Percentiles rank a stretch among this genome's conserved stretches.
phyloP scores from a whole-genome alignment of 2,329 filamentous ascomycete genomes.

The Penicillium sp. region DNA sequence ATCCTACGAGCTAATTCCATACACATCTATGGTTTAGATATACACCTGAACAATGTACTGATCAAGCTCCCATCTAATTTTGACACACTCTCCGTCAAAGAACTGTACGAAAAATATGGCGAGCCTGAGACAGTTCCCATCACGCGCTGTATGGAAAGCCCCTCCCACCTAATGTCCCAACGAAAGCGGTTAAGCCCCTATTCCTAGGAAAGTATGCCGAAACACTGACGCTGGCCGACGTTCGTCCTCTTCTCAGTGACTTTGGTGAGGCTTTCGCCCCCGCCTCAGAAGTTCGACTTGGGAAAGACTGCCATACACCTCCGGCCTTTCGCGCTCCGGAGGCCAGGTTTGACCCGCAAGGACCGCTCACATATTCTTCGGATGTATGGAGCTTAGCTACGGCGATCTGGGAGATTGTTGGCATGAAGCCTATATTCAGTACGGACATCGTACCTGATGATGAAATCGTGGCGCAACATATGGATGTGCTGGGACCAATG shows the following conservation, averaged over 20 bases:
- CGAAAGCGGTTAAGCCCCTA: constrained; percentile 21
- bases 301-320: constrained; percentile 19
- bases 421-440: constrained; percentile 20
- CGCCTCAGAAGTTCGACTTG: background rate
- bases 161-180: constrained; percentile 22
- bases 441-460: constrained; percentile 11
- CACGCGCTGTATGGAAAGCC: constrained; percentile 17
- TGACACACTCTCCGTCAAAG: constrained; percentile 24
- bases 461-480: constrained; percentile 16
- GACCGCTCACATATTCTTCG: constrained; percentile 14
- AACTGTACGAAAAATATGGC: constrained; percentile 28
- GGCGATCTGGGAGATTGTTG: constrained; percentile 22
- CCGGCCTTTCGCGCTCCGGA: constrained; percentile 17
- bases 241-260: constrained; percentile 26
- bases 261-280: constrained; percentile 28
- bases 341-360: constrained; percentile 18
- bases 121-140: constrained; percentile 23
- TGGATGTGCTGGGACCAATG: constrained; percentile 18
- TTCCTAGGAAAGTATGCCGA: constrained; percentile 25
- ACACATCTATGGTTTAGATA: constrained; percentile 14
- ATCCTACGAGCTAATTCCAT: background rate
- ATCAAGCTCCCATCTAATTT: constrained; percentile 21
- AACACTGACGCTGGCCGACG: constrained; percentile 24
- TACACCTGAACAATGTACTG: constrained; percentile 25
- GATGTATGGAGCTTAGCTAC: constrained; percentile 24